These are phyloP conservation scores for Thermothelomyces thermophilus DNA, from an alignment of 2,329 filamentous ascomycete species.

Conservation along the genomic window DNA sequence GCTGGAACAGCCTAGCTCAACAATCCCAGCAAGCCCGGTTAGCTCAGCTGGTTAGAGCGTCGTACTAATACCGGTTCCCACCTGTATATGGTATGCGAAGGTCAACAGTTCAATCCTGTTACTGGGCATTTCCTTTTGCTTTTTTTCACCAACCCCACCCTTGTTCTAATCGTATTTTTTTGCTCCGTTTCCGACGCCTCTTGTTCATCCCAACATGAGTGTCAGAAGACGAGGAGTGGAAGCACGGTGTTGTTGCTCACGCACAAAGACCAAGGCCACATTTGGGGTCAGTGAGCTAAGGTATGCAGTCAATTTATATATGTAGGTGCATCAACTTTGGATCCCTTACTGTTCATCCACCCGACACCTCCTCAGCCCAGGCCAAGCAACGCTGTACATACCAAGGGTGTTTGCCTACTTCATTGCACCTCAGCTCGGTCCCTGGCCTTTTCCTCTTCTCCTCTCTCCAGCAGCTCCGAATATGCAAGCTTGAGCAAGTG, in stretches of 20 bases:
- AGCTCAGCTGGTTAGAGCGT: constrained; percentile 22
- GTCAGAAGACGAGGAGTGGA: too few species aligned
- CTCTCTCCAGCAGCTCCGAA: too few species aligned
- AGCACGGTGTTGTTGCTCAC: too few species aligned
- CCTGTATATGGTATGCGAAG: constrained; percentile 17
- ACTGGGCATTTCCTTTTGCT: constrained; percentile 11
- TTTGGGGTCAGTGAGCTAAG: not conserved
- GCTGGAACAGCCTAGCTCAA: too few species aligned
- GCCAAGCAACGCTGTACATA: constrained; percentile 12
- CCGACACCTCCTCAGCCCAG: not conserved
- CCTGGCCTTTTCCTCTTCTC: too few species aligned
- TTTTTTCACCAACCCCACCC: not conserved
- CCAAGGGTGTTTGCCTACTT: not conserved
- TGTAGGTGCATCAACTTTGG: not conserved
- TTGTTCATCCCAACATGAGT: too few species aligned
- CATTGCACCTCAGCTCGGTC: not conserved
- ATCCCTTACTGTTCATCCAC: not conserved
- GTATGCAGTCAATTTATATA: constrained; percentile 3
- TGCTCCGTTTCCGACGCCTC: too few species aligned
- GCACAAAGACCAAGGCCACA: not conserved
- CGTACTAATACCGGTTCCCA: constrained; percentile 18
- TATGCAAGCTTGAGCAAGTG: not conserved
- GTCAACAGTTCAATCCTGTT: constrained; percentile 23
- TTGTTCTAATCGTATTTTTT: too few species aligned
- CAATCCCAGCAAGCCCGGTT: constrained; percentile 13